Evolutionary conservation across 768 basidiomycete species (phyloP).

Genomic region (Mycena albidolilacea): DNA sequence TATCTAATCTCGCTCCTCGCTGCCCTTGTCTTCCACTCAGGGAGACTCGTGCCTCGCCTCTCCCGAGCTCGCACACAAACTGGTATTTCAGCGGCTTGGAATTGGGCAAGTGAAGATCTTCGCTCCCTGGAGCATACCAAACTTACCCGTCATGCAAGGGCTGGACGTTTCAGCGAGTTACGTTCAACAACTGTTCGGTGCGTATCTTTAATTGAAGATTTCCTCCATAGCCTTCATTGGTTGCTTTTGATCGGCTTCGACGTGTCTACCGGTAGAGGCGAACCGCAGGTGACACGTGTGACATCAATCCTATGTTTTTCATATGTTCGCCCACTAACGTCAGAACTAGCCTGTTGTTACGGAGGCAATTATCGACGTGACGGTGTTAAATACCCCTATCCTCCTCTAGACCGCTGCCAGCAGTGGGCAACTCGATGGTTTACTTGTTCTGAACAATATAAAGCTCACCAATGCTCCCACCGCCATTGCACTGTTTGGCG

Average conservation of each 20-base stretch:
- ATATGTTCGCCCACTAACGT: background rate
- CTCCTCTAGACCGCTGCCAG: slow-evolving; percentile 71
- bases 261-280: slow-evolving; percentile 63
- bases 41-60: too few relatives aligned
- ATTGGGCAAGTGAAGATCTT: slow-evolving; percentile 12
- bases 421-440: slow-evolving; percentile 63
- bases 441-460: slow-evolving; percentile 73
- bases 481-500: slow-evolving; percentile 70
- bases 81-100: slow-evolving; percentile 47
- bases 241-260: slow-evolving; percentile 61
- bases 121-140: slow-evolving; percentile 54
- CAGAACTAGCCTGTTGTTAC: slow-evolving; percentile 64
- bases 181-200: slow-evolving; percentile 60
- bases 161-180: slow-evolving; percentile 62
- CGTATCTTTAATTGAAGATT: slow-evolving; percentile 1
- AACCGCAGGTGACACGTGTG: slow-evolving; percentile 40
- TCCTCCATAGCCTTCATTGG: slow-evolving; percentile 15
- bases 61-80: too few relatives aligned
- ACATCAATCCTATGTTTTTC: slow-evolving; percentile 62
- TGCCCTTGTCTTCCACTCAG: too few relatives aligned
- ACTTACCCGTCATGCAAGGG: slow-evolving; percentile 54
- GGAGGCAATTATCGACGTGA: slow-evolving; percentile 75
- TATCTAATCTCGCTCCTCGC: too few relatives aligned
- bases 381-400: slow-evolving; percentile 70
- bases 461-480: slow-evolving; percentile 69